Conservation (phyloP, 2,329 filamentous ascomycete species). For the Conoideocrella luteorostrata region DNA sequence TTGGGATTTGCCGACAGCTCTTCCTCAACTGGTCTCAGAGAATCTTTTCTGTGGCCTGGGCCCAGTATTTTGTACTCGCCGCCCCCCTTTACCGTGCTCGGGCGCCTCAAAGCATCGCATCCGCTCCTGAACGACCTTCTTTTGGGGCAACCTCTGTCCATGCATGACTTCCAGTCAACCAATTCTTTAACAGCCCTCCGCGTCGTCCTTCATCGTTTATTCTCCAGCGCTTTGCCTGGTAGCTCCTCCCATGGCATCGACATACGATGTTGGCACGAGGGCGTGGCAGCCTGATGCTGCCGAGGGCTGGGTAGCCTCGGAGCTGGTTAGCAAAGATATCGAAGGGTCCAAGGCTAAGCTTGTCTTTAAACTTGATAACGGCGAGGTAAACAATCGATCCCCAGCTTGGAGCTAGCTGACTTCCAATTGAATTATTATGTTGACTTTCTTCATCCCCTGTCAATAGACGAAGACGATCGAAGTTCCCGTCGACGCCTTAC, state of each 20-base stretch:
- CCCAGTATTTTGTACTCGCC: conserved; percentile 12
- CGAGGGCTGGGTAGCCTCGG: conserved; percentile 96
- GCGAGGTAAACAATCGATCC: conserved; percentile 59
- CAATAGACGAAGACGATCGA: conserved; percentile 70
- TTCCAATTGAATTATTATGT: not conserved
- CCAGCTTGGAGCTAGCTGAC: not conserved
- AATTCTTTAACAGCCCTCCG: conserved; percentile 4
- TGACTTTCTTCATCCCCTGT: not conserved
- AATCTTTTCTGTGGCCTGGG: not conserved
- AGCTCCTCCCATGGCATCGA: conserved; percentile 67
- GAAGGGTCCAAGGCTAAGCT: conserved; percentile 83
- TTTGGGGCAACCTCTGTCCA: too few relatives aligned
- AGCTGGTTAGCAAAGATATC: conserved; percentile 78
- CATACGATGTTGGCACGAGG: conserved; percentile 92
- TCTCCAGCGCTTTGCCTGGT: conserved; percentile 8
- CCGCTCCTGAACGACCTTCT: too few relatives aligned
- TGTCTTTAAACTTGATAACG: conserved; percentile 85
- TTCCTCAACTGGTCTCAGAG: not conserved
- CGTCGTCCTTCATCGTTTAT: conserved; percentile 11
- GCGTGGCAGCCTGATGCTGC: conserved; percentile 96
- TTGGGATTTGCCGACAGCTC: too few relatives aligned
- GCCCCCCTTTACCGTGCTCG: conserved; percentile 9
- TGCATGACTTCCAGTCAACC: conserved; percentile 2
- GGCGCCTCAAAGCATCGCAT: conserved; percentile 3
- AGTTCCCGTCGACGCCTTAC: conserved; percentile 69